Base-by-base conservation (phyloP, 176 grass and related monocot genomes). In the Musa troglodytarum region DNA sequence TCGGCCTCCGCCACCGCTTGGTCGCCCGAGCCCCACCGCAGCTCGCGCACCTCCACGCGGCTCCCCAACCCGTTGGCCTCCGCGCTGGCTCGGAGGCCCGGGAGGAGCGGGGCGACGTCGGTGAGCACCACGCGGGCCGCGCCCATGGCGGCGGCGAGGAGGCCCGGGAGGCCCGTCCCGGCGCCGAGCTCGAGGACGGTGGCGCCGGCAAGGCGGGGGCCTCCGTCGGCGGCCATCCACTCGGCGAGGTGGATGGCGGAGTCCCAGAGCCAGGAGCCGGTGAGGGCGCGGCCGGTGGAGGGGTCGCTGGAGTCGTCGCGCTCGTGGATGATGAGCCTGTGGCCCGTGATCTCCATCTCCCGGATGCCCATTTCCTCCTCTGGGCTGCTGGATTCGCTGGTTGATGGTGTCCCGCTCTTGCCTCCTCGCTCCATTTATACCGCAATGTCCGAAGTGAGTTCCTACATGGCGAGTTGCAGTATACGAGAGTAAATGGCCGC, bases 261-360 rank as follows among this genome's bases (percentile, higher is more conserved):
- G 76, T 95, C 88, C 88, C 88, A 88, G 63, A 95, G 83, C 88
- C 91, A 95, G 1, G 85, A 90, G 68, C 85, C 85, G 25, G 91
- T 90, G 56, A 90, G 81, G 50, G 82, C 85, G 58, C 73, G 63
- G 43, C 87, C 91, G 0, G 91, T 90, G 77, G 69, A 52, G 51
- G 78, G 83, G 76, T 95, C 88, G 57, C 76, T 66, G 57, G 75
- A 82, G 64, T 53, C 79, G 68, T 86, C 73, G 68, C 69, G 71
- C 80, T 95, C 88, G 2, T 82, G 78, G 68, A 95, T 89, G 50
- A 53, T 54, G 63, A 90, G 52, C 71, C 15, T 54, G 71, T 55
- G 23, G 71, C 71, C 71, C 11, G 71, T 1, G 52, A 73, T 16
- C 9, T 55, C 11, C 11, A 73, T 15, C 25, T 73, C 71, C 14